phyloP scores from a whole-genome alignment of 2,329 filamentous ascomycete species.

The Nemania sp. region DNA sequence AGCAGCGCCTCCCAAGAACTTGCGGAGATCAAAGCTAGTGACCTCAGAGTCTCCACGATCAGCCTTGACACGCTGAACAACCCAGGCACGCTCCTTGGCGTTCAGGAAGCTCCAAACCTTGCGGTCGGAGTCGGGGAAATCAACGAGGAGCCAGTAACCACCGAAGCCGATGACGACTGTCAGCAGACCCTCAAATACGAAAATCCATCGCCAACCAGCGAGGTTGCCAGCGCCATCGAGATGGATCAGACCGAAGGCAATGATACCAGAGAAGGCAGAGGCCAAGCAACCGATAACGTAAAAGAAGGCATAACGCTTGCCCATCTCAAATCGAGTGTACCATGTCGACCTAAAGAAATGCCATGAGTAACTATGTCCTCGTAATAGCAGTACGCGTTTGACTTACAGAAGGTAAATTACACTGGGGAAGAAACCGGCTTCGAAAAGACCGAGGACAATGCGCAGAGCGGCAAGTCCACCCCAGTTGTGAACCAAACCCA shows the following conservation, averaged over 20 bases:
- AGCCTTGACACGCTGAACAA: constrained; percentile 56
- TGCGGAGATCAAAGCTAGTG: constrained; percentile 57
- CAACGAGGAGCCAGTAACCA: constrained; percentile 60
- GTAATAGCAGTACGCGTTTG: not conserved
- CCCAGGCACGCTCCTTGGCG: constrained; percentile 53
- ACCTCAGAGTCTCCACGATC: constrained; percentile 62
- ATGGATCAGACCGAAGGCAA: constrained; percentile 78
- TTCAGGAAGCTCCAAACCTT: constrained; percentile 57
- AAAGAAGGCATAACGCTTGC: constrained; percentile 76
- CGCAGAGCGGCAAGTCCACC: constrained; percentile 65
- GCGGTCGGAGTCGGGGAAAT: constrained; percentile 61
- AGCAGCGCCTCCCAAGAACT: constrained; percentile 53
- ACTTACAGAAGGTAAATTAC: constrained; percentile 74
- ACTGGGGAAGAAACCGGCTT: constrained; percentile 77
- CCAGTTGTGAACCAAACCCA: constrained; percentile 71
- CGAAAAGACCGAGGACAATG: constrained; percentile 71
- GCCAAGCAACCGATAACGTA: constrained; percentile 77
- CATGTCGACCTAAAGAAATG: constrained; percentile 63
- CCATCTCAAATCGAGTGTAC: constrained; percentile 78
- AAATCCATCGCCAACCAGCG: constrained; percentile 76
- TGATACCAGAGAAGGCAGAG: constrained; percentile 74
- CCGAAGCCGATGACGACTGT: constrained; percentile 61
- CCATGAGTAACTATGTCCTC: not conserved
- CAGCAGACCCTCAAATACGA: constrained; percentile 66
- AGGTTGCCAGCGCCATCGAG: constrained; percentile 67